Conservation (phyloP, 2,329 filamentous ascomycete species). For the Pseudopyrenochaeta lycopersici region DNA sequence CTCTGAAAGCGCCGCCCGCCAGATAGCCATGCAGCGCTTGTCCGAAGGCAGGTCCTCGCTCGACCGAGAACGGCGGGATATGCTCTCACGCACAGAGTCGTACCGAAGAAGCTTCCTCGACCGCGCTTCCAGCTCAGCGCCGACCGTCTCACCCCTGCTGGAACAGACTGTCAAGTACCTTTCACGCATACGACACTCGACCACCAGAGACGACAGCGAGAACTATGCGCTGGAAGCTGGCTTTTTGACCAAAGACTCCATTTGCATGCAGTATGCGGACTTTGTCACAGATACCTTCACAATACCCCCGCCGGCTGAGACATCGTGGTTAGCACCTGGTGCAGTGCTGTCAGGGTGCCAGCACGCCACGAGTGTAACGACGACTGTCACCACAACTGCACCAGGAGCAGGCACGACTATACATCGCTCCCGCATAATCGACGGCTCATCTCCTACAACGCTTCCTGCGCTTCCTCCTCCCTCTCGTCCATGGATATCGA, state of each 20-base stretch:
- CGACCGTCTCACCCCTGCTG: constrained; percentile 51
- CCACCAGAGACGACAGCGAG: constrained; percentile 63
- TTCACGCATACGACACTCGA: constrained; percentile 64
- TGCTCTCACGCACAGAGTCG: constrained; percentile 33
- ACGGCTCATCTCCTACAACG: not conserved
- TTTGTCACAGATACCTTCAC: constrained; percentile 65
- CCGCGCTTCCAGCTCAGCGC: constrained; percentile 26
- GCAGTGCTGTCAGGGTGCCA: constrained; percentile 69
- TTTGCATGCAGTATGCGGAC: constrained; percentile 62
- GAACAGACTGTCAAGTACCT: constrained; percentile 71
- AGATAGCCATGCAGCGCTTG: constrained; percentile 40
- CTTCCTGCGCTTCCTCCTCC: constrained; percentile 37
- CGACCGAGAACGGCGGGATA: constrained; percentile 31
- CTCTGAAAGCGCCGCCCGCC: constrained; percentile 32
- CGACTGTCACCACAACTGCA: constrained; percentile 21
- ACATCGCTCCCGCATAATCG: constrained; percentile 4
- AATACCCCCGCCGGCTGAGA: constrained; percentile 61
- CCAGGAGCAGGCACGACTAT: constrained; percentile 27
- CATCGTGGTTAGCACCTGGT: constrained; percentile 70
- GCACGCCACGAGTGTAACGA: constrained; percentile 58
- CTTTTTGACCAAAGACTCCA: constrained; percentile 63
- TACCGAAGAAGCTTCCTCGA: constrained; percentile 41
- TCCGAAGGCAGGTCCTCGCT: constrained; percentile 35
- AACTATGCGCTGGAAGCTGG: constrained; percentile 62
- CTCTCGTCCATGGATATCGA: constrained; percentile 50